Evolutionary conservation across 768 basidiomycete genomes (phyloP).

Genomic region (Termitomyces sp.): DNA sequence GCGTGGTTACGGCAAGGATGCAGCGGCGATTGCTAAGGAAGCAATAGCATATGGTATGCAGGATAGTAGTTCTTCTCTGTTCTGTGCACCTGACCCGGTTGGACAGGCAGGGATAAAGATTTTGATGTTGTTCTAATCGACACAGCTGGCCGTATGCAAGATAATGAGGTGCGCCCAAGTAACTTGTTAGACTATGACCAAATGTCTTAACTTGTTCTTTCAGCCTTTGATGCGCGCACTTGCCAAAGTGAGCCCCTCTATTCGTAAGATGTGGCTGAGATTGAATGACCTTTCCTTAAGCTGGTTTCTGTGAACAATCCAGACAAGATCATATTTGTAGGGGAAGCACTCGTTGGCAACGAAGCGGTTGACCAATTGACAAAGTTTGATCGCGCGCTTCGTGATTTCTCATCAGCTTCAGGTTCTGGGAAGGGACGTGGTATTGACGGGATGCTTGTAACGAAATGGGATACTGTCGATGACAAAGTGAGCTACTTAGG

Average conservation of each 20-base stretch:
- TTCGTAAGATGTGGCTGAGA: neutral
- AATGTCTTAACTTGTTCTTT: constrained; percentile 4
- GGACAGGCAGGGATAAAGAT: constrained; percentile 73
- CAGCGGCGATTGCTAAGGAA: constrained; percentile 96
- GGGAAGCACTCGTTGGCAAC: constrained; percentile 96
- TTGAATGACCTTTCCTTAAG: constrained; percentile 29
- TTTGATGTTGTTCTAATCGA: constrained; percentile 98
- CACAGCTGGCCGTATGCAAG: constrained; percentile 98
- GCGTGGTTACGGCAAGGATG: constrained; percentile 96
- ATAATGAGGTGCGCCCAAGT: constrained; percentile 73
- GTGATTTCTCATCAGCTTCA: constrained; percentile 82
- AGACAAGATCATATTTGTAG: constrained; percentile 97
- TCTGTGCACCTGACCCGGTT: neutral
- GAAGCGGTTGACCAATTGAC: constrained; percentile 97
- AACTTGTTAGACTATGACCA: neutral
- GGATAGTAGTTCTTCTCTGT: neutral
- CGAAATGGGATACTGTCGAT: constrained; percentile 99
- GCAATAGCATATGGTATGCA: constrained; percentile 81
- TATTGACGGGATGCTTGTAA: constrained; percentile 97
- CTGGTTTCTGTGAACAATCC: constrained; percentile 91
- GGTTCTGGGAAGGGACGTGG: constrained; percentile 73
- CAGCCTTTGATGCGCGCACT: constrained; percentile 96
- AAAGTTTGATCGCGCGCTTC: constrained; percentile 92
- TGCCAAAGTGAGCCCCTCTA: constrained; percentile 64
- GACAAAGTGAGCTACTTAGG: constrained; percentile 64